Conservation (phyloP, 352 stramenopile species). For the Pythium phragmiticola region DNA sequence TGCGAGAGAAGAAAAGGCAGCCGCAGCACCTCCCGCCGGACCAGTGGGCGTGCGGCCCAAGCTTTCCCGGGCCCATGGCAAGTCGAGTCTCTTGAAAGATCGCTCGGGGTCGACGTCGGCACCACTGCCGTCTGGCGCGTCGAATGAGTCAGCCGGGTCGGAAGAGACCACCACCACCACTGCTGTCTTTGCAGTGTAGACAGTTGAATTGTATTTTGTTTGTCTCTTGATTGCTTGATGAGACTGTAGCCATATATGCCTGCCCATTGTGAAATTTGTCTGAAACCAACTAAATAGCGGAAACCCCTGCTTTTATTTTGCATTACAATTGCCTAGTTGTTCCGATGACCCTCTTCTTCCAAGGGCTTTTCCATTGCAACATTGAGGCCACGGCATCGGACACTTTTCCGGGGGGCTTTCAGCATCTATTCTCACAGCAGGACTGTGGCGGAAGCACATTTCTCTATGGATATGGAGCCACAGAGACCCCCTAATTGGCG, state of each 20-base stretch:
- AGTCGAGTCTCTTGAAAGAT: constrained; percentile 9
- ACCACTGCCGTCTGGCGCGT: not conserved
- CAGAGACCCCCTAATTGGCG: too few species aligned
- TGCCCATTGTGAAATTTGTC: not conserved
- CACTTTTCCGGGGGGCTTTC: too few species aligned
- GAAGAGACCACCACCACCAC: not conserved
- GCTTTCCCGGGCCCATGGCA: constrained; percentile 9
- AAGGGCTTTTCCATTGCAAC: too few species aligned
- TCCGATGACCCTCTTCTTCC: too few species aligned
- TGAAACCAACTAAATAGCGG: not conserved
- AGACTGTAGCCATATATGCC: constrained; percentile 4
- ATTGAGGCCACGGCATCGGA: too few species aligned
- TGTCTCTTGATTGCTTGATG: too few species aligned
- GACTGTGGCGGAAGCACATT: too few species aligned
- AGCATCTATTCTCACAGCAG: too few species aligned
- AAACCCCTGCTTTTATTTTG: not conserved
- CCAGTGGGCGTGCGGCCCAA: constrained; percentile 5
- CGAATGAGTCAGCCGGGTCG: not conserved
- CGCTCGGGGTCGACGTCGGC: not conserved
- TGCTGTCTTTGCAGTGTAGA: constrained; percentile 6
- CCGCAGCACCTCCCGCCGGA: not conserved
- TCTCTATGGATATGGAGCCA: too few species aligned
- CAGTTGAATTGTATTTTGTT: not conserved
- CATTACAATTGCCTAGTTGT: not conserved
- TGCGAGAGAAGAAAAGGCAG: constrained; percentile 25